A percentile compares a stretch with the other conserved stretches of the same genome.
phyloP scores from a whole-genome alignment of 768 basidiomycete genomes.

The Rickenella mellea region DNA sequence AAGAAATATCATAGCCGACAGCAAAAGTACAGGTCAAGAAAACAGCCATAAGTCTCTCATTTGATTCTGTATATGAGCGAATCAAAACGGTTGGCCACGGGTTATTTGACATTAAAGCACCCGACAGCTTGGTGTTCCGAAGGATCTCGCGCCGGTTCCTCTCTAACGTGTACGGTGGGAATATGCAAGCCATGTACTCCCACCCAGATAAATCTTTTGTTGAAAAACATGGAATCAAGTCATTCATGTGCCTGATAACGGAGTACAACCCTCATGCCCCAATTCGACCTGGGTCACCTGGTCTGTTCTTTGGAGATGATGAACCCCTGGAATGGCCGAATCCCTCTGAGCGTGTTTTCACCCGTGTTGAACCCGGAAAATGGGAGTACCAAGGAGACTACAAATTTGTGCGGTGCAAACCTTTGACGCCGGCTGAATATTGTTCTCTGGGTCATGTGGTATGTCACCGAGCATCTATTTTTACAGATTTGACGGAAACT shows the following conservation, averaged over 20 bases:
- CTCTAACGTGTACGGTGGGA: conserved; percentile 25
- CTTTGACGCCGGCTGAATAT: conserved; percentile 21
- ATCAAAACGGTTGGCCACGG: too few species aligned
- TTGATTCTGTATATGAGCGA: too few species aligned
- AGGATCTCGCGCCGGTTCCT: conserved; percentile 22
- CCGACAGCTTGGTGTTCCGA: not conserved
- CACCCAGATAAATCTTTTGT: conserved; percentile 11
- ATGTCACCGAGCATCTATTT: not conserved
- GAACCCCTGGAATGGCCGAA: not conserved
- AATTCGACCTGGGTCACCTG: conserved; percentile 23
- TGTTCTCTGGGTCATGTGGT: not conserved
- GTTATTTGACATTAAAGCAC: not conserved
- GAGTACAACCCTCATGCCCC: conserved; percentile 26
- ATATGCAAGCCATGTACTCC: conserved; percentile 19
- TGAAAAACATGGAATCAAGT: conserved; percentile 18
- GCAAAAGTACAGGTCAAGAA: too few species aligned
- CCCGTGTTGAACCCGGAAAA: not conserved
- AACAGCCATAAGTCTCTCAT: too few species aligned
- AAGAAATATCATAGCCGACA: too few species aligned
- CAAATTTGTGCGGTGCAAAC: not conserved
- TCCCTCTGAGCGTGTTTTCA: not conserved
- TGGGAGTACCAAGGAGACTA: conserved; percentile 27
- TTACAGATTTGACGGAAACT: not conserved
- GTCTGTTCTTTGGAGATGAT: conserved; percentile 18
- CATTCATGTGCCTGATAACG: conserved; percentile 26